phyloP scores from a whole-genome alignment of 257 asterid species.

The Lithospermum erythrorhizon region DNA sequence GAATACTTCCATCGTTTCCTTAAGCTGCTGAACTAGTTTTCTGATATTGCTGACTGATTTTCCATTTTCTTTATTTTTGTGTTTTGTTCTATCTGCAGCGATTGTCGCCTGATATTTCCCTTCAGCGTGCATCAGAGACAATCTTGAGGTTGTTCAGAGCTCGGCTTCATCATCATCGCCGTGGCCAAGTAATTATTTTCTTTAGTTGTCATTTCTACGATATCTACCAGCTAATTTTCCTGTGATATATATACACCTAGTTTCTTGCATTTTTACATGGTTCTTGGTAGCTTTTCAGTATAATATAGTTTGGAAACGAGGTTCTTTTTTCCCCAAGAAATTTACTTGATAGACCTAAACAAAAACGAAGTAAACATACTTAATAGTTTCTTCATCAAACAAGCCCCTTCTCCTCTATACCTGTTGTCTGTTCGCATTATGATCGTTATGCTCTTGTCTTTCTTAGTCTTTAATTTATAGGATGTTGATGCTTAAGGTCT shows the following conservation, averaged over 20 bases:
- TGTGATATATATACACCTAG: background rate
- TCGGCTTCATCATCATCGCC: slow-evolving; percentile 73
- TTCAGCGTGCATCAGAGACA: slow-evolving; percentile 83
- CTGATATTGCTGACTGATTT: slow-evolving; percentile 3
- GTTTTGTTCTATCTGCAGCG: slow-evolving; percentile 35
- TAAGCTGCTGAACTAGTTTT: background rate
- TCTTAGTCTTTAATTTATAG: background rate
- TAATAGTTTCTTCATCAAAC: too few species aligned
- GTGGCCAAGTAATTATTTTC: slow-evolving; percentile 61
- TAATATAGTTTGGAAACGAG: background rate
- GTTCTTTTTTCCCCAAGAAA: too few species aligned
- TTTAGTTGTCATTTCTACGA: background rate
- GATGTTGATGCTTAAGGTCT: background rate
- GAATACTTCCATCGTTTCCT: background rate
- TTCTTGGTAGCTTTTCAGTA: background rate
- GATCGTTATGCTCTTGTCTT: background rate
- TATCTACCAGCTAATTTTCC: background rate
- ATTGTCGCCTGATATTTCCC: slow-evolving; percentile 75
- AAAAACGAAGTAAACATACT: too few species aligned
- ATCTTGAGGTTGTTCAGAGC: slow-evolving; percentile 77
- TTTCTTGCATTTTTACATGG: background rate
- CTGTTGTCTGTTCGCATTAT: too few species aligned
- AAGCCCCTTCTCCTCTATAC: too few species aligned
- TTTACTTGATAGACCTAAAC: too few species aligned
- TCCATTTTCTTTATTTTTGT: slow-evolving; percentile 7